These are phyloP conservation scores for Grosmannia serpens DNA, from an alignment of 2,329 filamentous ascomycete genomes.

Conservation along the genomic window DNA sequence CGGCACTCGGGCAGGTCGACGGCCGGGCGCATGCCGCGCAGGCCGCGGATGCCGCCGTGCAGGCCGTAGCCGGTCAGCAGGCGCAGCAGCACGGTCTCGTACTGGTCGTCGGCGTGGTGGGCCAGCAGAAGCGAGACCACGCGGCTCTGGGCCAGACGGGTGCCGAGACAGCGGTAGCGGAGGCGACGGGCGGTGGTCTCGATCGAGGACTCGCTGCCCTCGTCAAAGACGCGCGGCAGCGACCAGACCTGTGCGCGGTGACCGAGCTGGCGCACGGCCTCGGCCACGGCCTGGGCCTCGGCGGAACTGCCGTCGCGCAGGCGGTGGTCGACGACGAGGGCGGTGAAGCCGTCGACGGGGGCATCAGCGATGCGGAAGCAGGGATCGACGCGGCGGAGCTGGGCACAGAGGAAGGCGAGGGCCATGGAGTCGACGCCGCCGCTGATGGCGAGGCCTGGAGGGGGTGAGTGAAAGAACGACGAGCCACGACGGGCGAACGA, in stretches of 20 bases:
- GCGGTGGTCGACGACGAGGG: slow-evolving; percentile 45
- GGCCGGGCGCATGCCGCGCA: slow-evolving; percentile 55
- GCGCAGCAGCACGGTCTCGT: slow-evolving; percentile 79
- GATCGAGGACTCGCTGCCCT: slow-evolving; percentile 43
- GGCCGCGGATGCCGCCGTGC: slow-evolving; percentile 55
- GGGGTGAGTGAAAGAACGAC: background rate
- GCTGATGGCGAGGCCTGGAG: slow-evolving; percentile 65
- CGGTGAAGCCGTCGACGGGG: slow-evolving; percentile 27
- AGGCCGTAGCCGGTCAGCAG: slow-evolving; percentile 54
- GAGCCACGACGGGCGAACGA: too few relatives aligned
- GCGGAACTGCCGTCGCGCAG: slow-evolving; percentile 37
- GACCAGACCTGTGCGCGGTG: slow-evolving; percentile 16
- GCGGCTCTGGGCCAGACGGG: slow-evolving; percentile 36
- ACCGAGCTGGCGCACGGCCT: slow-evolving; percentile 23
- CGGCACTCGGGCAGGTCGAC: slow-evolving; percentile 75
- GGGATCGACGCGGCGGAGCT: slow-evolving; percentile 24
- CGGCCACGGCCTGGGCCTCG: slow-evolving; percentile 39
- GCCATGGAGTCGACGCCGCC: slow-evolving; percentile 99
- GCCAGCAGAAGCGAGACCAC: slow-evolving; percentile 60
- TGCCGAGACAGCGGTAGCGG: slow-evolving; percentile 62
- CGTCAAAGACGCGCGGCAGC: slow-evolving; percentile 19
- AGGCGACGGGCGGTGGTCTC: slow-evolving; percentile 65
- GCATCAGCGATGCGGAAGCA: slow-evolving; percentile 32
- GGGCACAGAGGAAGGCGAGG: slow-evolving; percentile 61
- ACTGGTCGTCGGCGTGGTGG: slow-evolving; percentile 84